A percentile compares a stretch with the other conserved stretches of the same genome.
Conservation (phyloP, 2,329 filamentous ascomycete genomes). For the Colletotrichum sojae region DNA sequence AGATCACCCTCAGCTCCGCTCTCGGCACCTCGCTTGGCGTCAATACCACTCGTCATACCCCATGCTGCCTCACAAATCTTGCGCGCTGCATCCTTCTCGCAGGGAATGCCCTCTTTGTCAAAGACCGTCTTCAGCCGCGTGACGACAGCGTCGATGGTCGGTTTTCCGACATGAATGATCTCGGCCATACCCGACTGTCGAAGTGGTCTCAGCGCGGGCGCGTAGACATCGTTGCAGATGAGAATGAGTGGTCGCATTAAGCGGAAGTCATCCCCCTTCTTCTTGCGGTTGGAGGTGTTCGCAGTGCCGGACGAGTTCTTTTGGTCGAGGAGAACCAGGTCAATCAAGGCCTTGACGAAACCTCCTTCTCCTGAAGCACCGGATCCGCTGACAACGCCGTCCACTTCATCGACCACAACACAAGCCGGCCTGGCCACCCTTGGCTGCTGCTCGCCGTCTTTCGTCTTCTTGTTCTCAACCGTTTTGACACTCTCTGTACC, state of each 20-base stretch:
- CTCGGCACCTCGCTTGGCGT: slow-evolving; percentile 77
- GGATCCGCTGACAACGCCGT: slow-evolving; percentile 89
- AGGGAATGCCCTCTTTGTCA: slow-evolving; percentile 88
- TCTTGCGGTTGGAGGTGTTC: slow-evolving; percentile 58
- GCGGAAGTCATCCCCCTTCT: slow-evolving; percentile 88
- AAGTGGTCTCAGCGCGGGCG: slow-evolving; percentile 87
- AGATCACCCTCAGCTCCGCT: slow-evolving; percentile 81
- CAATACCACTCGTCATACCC: slow-evolving; percentile 81
- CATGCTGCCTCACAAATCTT: slow-evolving; percentile 87
- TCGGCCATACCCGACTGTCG: slow-evolving; percentile 90
- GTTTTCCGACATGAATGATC: slow-evolving; percentile 91
- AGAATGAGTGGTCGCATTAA: slow-evolving; percentile 90
- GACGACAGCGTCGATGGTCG: slow-evolving; percentile 88
- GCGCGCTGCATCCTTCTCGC: slow-evolving; percentile 90
- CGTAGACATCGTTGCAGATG: slow-evolving; percentile 98
- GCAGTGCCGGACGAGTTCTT: slow-evolving; percentile 70
- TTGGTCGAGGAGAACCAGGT: slow-evolving; percentile 88
- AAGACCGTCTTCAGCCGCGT: slow-evolving; percentile 87
- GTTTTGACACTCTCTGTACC: slow-evolving; percentile 94
- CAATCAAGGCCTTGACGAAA: slow-evolving; percentile 94
- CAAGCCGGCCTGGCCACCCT: slow-evolving; percentile 90
- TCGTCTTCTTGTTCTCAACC: slow-evolving; percentile 73
- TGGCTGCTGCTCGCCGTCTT: slow-evolving; percentile 63
- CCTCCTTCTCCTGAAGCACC: slow-evolving; percentile 87
- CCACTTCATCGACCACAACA: slow-evolving; percentile 95